Evolutionary conservation across 345 rosid species (phyloP).

Genomic region (Mercurialis annua): DNA sequence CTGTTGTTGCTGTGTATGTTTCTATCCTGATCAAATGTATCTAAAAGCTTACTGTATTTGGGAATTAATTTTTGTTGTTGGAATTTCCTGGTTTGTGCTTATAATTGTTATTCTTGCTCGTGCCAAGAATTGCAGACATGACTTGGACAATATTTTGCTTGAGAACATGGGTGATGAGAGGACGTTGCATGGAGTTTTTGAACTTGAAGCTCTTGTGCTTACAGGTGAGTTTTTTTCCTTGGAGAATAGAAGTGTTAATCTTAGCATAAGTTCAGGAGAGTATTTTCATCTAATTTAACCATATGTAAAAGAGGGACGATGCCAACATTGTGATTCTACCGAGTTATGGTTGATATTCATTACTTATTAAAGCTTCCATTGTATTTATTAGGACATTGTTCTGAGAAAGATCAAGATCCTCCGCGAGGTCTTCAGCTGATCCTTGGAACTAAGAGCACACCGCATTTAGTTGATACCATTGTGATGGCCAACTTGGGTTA

Average conservation of each 20-base stretch:
- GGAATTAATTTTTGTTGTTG: not conserved
- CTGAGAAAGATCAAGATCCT: constrained; percentile 93
- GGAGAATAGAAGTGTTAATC: too few species aligned
- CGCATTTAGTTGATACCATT: constrained; percentile 94
- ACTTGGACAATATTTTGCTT: constrained; percentile 94
- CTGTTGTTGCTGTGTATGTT: constrained; percentile 91
- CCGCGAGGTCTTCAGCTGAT: constrained; percentile 99
- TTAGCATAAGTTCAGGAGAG: not conserved
- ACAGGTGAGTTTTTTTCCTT: constrained; percentile 59
- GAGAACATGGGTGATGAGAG: constrained; percentile 96
- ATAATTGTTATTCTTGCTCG: constrained; percentile 23
- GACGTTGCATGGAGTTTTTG: constrained; percentile 95
- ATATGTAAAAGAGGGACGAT: not conserved
- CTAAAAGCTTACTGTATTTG: constrained; percentile 2
- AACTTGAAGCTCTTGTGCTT: constrained; percentile 95
- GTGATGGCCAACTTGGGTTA: constrained; percentile 99
- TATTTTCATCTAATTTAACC: not conserved
- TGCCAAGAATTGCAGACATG: constrained; percentile 58
- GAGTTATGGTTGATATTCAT: constrained; percentile 2
- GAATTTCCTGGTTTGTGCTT: constrained; percentile 4
- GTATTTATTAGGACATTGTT: constrained; percentile 81
- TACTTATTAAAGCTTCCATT: constrained; percentile 10
- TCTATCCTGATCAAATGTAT: constrained; percentile 13
- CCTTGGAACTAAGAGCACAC: constrained; percentile 86
- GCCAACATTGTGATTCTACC: not conserved